phyloP scores from a whole-genome alignment of 2,329 filamentous ascomycete genomes.

The Aspergillus sp. region DNA sequence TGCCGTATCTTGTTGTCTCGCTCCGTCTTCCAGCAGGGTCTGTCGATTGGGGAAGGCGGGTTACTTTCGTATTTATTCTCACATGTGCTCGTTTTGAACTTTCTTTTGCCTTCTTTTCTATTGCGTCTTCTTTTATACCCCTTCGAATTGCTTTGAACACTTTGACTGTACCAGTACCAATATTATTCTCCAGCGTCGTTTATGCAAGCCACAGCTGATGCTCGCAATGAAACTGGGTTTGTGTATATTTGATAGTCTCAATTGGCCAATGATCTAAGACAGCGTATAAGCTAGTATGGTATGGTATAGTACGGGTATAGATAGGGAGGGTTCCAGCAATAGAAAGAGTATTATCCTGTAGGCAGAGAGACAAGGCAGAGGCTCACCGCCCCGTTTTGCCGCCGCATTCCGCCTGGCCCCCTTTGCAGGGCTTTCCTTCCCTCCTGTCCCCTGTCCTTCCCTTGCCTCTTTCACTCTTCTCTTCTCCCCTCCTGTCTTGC shows the following conservation, averaged over 20 bases:
- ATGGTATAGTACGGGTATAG: not conserved
- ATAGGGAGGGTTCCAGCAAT: not conserved
- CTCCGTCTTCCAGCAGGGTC: conserved; percentile 2
- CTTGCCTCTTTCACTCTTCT: conserved; percentile 10
- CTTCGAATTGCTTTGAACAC: conserved; percentile 6
- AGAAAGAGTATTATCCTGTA: not conserved
- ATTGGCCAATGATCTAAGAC: not conserved
- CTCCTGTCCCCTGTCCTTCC: conserved; percentile 8
- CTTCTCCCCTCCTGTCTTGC: conserved; percentile 7
- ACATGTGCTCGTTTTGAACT: conserved; percentile 3
- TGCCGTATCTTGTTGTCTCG: conserved; percentile 4
- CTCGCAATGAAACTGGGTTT: not conserved
- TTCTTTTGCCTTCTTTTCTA: conserved; percentile 6
- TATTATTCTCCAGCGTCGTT: not conserved
- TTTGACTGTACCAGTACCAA: conserved; percentile 14
- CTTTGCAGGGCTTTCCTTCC: conserved; percentile 22
- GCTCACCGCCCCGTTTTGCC: not conserved
- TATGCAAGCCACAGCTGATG: too few relatives aligned
- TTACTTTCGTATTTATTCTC: conserved; percentile 4
- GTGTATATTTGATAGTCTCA: not conserved
- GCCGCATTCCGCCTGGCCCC: not conserved
- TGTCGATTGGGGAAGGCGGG: not conserved
- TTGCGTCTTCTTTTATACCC: conserved; percentile 14
- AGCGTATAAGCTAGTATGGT: not conserved
- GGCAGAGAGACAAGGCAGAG: not conserved